Conservation (phyloP, 805 yeast species). For the Pichia scutulata region DNA sequence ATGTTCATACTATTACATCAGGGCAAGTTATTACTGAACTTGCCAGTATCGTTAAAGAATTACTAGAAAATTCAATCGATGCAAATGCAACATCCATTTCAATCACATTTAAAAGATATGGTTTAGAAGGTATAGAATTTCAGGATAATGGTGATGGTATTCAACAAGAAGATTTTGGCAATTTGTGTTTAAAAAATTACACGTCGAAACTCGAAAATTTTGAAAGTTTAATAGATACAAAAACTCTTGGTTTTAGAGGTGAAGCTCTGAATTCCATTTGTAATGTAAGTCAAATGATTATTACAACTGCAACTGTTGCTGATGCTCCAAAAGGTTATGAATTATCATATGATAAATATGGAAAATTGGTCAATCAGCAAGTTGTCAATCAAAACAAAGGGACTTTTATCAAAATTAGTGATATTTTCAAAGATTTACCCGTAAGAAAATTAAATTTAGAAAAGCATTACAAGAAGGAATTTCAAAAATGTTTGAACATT, state of each 20-base stretch:
- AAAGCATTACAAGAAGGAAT: constrained; percentile 64
- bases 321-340: constrained; percentile 50
- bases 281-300: constrained; percentile 40
- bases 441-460: constrained; percentile 72
- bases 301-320: constrained; percentile 42
- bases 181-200: constrained; percentile 51
- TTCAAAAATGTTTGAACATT: constrained; percentile 53
- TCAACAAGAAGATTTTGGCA: constrained; percentile 39
- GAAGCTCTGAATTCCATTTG: constrained; percentile 73
- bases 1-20: constrained; percentile 73
- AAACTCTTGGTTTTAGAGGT: constrained; percentile 70
- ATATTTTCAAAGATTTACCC: constrained; percentile 64
- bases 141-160: constrained; percentile 67
- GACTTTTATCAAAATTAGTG: constrained; percentile 50
- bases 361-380: constrained; percentile 35
- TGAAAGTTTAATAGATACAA: constrained; percentile 43
- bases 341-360: constrained; percentile 48
- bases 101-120: constrained; percentile 52
- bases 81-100: constrained; percentile 66
- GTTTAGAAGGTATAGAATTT: constrained; percentile 62
- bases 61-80: constrained; percentile 82
- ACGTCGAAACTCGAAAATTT: constrained; percentile 59
- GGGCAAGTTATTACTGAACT: constrained; percentile 89
- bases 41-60: constrained; percentile 71
- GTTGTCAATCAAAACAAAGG: constrained; percentile 55